These are phyloP conservation scores for Trametes sp. DNA, from an alignment of 1,284 basidiomycete species.

Conservation along the genomic window DNA sequence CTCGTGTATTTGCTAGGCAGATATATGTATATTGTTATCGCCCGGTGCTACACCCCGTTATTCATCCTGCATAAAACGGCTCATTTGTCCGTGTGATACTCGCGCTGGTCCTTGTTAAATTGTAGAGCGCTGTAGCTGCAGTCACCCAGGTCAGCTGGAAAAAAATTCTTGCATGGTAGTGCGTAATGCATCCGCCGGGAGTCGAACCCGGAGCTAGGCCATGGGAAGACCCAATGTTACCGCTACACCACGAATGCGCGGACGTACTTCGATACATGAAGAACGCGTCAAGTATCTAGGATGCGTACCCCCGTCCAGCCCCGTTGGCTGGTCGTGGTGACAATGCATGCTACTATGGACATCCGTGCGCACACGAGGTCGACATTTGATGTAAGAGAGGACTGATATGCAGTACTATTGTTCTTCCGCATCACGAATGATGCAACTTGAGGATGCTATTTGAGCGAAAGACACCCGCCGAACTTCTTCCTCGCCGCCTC, in stretches of 20 bases:
- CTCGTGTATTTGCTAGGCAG: constrained; percentile 24
- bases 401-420: no score
- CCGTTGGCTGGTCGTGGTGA: no score
- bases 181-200: constrained; percentile 56
- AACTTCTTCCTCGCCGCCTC: constrained; percentile 64
- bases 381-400: no score
- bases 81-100: neutral
- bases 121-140: no score
- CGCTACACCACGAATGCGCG: constrained; percentile 49
- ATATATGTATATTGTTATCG: constrained; percentile 17
- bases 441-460: constrained; percentile 20
- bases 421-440: neutral
- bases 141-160: no score
- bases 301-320: no score
- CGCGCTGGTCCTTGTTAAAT: no score
- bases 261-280: no score
- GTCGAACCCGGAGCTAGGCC: constrained; percentile 66
- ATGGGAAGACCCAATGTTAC: constrained; percentile 54
- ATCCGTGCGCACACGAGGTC: no score
- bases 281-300: no score
- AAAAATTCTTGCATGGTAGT: no score
- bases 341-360: no score
- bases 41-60: constrained; percentile 1
- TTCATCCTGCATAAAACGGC: neutral
- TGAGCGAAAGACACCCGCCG: constrained; percentile 64